Percentiles rank a stretch among this genome's conserved stretches.
Conservation (phyloP, 2,329 filamentous ascomycete species). For the Sarocladiaceae sp. region DNA sequence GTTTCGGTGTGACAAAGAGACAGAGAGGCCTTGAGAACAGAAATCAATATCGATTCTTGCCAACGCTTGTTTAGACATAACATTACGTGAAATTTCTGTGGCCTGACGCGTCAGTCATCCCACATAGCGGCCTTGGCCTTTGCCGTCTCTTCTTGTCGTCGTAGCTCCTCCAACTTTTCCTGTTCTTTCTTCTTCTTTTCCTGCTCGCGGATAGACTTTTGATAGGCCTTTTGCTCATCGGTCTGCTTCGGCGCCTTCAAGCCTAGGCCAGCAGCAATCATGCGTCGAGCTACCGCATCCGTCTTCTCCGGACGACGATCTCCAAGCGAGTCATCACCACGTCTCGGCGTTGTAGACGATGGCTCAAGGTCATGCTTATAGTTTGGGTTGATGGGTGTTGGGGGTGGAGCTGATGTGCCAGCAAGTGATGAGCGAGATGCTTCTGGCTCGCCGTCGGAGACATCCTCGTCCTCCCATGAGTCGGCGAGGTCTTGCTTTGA, state of each 20-base stretch:
- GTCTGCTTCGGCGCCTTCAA: constrained; percentile 76
- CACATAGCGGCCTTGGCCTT: constrained; percentile 81
- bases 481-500: constrained; percentile 30
- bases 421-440: constrained; percentile 14
- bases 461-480: constrained; percentile 56
- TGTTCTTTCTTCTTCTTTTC: constrained; percentile 73
- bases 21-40: too few relatives aligned
- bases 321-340: constrained; percentile 14
- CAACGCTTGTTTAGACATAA: too few relatives aligned
- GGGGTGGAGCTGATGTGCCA: constrained; percentile 53
- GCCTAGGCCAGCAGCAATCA: constrained; percentile 88
- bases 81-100: too few relatives aligned
- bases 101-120: constrained; percentile 68
- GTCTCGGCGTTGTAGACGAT: constrained; percentile 2
- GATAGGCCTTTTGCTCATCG: constrained; percentile 85
- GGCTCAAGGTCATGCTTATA: constrained; percentile 23
- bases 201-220: constrained; percentile 75
- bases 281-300: constrained; percentile 79
- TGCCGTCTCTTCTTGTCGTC: constrained; percentile 61
- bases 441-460: constrained; percentile 28
- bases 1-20: too few relatives aligned
- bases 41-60: too few relatives aligned
- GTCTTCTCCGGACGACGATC: constrained; percentile 75
- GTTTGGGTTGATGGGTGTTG: constrained; percentile 60
- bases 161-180: constrained; percentile 62